These are phyloP conservation scores for Globisporangium solare DNA, from an alignment of 352 stramenopile genomes.

Conservation along the genomic window DNA sequence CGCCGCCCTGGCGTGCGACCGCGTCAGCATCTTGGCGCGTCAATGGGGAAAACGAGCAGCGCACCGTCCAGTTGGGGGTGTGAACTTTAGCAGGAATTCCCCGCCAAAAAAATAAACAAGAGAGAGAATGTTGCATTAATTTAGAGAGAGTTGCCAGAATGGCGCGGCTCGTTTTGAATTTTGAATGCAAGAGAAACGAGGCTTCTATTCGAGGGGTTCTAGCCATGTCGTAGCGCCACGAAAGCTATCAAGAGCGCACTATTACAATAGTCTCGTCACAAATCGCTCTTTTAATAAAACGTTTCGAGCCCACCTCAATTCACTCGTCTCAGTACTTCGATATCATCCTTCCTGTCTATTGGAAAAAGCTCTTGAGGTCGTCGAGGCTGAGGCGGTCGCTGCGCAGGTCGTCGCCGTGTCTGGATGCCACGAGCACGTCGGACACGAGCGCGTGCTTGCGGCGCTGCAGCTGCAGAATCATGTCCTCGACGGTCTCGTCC, in stretches of 20 bases:
- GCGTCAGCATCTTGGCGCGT: constrained; percentile 80
- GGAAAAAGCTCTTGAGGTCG: constrained; percentile 70
- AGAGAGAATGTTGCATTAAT: not conserved
- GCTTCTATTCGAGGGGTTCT: not conserved
- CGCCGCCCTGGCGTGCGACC: constrained; percentile 49
- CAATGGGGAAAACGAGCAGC: too few relatives aligned
- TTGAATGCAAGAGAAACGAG: not conserved
- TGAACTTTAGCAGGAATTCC: not conserved
- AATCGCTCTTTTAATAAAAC: not conserved
- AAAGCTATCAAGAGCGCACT: not conserved
- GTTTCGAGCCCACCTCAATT: too few relatives aligned
- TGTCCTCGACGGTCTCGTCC: constrained; percentile 87
- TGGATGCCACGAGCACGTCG: constrained; percentile 68
- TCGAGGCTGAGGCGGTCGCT: constrained; percentile 58
- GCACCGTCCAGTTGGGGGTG: not conserved
- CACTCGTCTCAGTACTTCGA: not conserved
- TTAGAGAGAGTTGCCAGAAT: too few relatives aligned
- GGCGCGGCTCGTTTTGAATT: too few relatives aligned
- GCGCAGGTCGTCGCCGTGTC: constrained; percentile 30
- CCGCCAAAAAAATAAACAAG: not conserved
- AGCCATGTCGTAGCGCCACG: not conserved
- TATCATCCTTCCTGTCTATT: constrained; percentile 8
- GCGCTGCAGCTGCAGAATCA: constrained; percentile 88
- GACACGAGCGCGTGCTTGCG: constrained; percentile 87
- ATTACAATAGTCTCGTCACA: not conserved